Evolutionary conservation across 495 filamentous ascomycete genomes (phyloP).

Genomic region (Cercophora newfieldiana): DNA sequence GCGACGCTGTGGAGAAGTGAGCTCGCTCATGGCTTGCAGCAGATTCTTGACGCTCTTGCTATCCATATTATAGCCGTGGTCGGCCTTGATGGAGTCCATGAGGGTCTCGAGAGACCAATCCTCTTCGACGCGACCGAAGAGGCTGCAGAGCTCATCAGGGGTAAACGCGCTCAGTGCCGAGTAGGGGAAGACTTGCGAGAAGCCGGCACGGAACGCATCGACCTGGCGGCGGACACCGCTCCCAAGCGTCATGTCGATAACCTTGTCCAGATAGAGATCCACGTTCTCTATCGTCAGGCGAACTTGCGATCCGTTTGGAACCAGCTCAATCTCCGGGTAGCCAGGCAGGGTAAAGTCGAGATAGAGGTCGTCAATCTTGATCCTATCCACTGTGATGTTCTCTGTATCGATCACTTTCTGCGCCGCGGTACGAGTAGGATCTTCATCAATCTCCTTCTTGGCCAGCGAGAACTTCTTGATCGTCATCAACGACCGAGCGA

Average conservation of each 20-base stretch:
- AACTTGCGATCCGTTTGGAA: constrained; percentile 68
- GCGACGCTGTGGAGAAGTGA: constrained; percentile 70
- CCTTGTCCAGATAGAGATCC: constrained; percentile 78
- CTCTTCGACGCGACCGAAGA: constrained; percentile 92
- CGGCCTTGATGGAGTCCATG: constrained; percentile 99
- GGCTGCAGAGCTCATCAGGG: constrained; percentile 91
- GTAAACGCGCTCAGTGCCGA: constrained; percentile 91
- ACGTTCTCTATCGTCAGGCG: constrained; percentile 88
- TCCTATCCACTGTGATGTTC: constrained; percentile 69
- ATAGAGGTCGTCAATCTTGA: constrained; percentile 78
- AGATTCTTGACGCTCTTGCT: constrained; percentile 95
- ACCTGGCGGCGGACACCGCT: constrained; percentile 85
- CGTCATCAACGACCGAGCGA: constrained; percentile 82
- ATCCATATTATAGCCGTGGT: constrained; percentile 99
- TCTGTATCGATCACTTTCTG: constrained; percentile 70
- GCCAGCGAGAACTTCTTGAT: constrained; percentile 83
- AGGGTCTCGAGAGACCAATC: constrained; percentile 98
- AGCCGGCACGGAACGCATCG: constrained; percentile 86
- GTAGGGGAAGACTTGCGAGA: constrained; percentile 96
- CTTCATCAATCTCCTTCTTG: constrained; percentile 77
- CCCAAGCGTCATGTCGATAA: constrained; percentile 89
- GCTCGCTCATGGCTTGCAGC: constrained; percentile 92
- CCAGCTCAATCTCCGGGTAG: constrained; percentile 84
- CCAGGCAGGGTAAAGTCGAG: constrained; percentile 95
- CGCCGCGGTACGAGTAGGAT: constrained; percentile 58